Percentiles rank a stretch among this genome's conserved stretches.
Conservation (phyloP, 352 stramenopile genomes). For the Pythium coloratum region DNA sequence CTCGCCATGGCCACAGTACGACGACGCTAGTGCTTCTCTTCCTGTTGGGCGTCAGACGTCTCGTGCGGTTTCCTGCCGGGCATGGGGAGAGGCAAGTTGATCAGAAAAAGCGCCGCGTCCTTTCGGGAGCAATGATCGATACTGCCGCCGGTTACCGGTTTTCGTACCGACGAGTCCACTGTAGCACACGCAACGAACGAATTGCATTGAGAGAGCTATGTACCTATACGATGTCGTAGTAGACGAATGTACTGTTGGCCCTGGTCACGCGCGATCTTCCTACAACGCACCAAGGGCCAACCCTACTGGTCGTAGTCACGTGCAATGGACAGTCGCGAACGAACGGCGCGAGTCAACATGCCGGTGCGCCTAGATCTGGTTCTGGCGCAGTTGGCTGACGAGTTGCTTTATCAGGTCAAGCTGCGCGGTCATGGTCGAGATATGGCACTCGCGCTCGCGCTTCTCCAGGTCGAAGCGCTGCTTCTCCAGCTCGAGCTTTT, state of each 20-base stretch:
- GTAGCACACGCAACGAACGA: background rate
- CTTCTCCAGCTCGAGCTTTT: conserved; percentile 26
- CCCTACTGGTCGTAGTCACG: background rate
- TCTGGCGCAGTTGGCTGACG: conserved; percentile 18
- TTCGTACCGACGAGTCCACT: background rate
- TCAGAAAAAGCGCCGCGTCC: background rate
- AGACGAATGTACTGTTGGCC: background rate
- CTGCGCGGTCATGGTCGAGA: conserved; percentile 22
- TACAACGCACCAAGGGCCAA: background rate
- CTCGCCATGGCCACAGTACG: conserved; percentile 9
- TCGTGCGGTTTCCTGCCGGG: background rate
- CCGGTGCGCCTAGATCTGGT: background rate
- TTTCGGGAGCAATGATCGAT: background rate
- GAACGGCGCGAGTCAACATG: background rate
- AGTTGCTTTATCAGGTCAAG: conserved; percentile 32
- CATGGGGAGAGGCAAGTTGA: background rate
- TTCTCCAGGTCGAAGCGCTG: conserved; percentile 29
- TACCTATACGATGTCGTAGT: background rate
- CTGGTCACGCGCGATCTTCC: background rate
- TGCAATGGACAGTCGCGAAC: conserved; percentile 2
- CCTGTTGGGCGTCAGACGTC: background rate
- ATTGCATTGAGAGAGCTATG: background rate
- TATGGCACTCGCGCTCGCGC: conserved; percentile 26
- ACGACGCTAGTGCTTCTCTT: background rate
- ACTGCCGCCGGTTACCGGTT: background rate